These are phyloP conservation scores for Pinus tabuliformis DNA, from an alignment of 75 land plant species.

Conservation along the genomic window DNA sequence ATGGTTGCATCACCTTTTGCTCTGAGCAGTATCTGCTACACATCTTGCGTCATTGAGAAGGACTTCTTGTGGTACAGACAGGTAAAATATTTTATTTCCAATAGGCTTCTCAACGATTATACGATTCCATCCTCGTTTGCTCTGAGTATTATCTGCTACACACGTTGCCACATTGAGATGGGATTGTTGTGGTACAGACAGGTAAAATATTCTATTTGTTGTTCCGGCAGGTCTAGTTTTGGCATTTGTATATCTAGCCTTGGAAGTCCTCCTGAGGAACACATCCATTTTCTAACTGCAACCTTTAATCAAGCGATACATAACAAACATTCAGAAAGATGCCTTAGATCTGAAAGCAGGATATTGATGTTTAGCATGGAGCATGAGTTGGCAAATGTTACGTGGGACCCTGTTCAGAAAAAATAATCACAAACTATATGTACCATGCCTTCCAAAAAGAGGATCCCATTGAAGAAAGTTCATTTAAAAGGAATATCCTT, in stretches of 20 bases:
- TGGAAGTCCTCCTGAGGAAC: slow-evolving; percentile 52
- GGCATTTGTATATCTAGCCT: slow-evolving; percentile 45
- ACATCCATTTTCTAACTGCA: slow-evolving; percentile 59
- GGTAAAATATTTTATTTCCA: too few relatives aligned
- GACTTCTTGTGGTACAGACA: slow-evolving; percentile 72
- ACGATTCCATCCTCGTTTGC: slow-evolving; percentile 68
- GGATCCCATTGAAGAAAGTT: too few relatives aligned
- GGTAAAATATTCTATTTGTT: slow-evolving; percentile 75
- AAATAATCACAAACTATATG: too few relatives aligned
- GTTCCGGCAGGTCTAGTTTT: slow-evolving; percentile 35
- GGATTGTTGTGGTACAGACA: slow-evolving; percentile 72
- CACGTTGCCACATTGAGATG: slow-evolving; percentile 55
- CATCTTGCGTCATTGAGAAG: slow-evolving; percentile 55
- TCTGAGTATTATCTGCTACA: slow-evolving; percentile 43
- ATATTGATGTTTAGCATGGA: too few relatives aligned
- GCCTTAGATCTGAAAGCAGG: too few relatives aligned
- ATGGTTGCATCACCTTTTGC: slow-evolving; percentile 63
- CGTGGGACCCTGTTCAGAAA: too few relatives aligned
- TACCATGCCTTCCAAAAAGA: too few relatives aligned
- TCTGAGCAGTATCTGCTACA: slow-evolving; percentile 44
- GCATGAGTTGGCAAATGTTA: too few relatives aligned
- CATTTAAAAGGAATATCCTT: too few relatives aligned
- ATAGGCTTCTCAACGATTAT: slow-evolving; percentile 76
- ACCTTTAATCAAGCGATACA: too few relatives aligned
- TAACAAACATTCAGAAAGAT: too few relatives aligned